phyloP scores from a whole-genome alignment of 2,329 filamentous ascomycete genomes.

The Xylaria sp. region DNA sequence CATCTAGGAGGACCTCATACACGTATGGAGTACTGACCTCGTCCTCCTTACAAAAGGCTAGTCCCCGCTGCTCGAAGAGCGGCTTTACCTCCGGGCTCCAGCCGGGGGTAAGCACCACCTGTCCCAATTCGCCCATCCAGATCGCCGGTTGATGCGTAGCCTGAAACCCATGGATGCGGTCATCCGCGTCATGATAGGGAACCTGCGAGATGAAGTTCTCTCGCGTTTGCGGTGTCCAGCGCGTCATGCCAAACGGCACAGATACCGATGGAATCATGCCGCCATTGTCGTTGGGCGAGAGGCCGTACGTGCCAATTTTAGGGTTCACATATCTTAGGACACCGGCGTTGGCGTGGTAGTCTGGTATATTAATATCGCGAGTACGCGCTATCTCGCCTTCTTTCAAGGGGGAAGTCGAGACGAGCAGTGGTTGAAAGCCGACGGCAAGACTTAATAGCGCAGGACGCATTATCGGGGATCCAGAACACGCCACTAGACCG shows the following conservation, averaged over 20 bases:
- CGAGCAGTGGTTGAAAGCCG: not conserved
- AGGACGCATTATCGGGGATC: not conserved
- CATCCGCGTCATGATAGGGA: conserved; percentile 48
- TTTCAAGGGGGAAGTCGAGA: conserved; percentile 3
- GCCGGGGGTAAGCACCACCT: conserved; percentile 47
- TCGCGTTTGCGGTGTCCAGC: conserved; percentile 53
- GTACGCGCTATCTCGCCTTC: not conserved
- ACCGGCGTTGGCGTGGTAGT: conserved; percentile 36
- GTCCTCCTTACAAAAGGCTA: conserved; percentile 45
- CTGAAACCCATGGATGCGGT: conserved; percentile 50
- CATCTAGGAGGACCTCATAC: conserved; percentile 48
- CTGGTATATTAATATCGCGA: not conserved
- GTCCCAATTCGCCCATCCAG: conserved; percentile 55
- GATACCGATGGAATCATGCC: conserved; percentile 44
- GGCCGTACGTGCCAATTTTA: conserved; percentile 38
- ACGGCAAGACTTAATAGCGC: not conserved
- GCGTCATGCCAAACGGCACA: conserved; percentile 51
- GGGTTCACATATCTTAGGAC: conserved; percentile 40
- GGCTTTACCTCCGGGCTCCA: conserved; percentile 35
- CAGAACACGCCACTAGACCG: not conserved
- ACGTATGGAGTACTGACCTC: conserved; percentile 49
- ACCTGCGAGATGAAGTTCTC: conserved; percentile 54
- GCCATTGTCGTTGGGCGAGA: conserved; percentile 38
- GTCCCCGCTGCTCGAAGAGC: conserved; percentile 45
- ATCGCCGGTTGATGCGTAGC: conserved; percentile 55